phyloP scores from a whole-genome alignment of 2,329 filamentous ascomycete genomes.

The Pseudogymnoascus sp. region DNA sequence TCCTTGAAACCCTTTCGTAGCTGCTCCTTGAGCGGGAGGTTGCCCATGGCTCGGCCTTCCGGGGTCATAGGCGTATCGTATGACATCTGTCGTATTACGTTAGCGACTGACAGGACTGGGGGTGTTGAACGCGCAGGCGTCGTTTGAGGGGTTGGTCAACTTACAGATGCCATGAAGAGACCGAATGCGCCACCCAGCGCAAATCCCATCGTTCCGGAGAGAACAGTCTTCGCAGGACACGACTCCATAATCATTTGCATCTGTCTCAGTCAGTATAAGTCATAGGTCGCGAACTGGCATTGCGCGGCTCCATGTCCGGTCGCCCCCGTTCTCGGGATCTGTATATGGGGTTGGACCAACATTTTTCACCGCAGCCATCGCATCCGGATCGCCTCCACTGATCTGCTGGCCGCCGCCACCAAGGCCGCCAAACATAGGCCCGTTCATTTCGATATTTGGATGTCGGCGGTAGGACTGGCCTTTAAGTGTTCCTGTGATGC shows the following conservation, averaged over 20 bases:
- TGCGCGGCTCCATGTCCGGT: background rate
- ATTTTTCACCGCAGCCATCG: conserved; percentile 25
- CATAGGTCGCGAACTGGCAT: background rate
- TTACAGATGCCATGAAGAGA: conserved; percentile 93
- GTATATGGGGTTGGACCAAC: conserved; percentile 18
- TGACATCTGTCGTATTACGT: conserved; percentile 61
- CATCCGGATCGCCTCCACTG: conserved; percentile 20
- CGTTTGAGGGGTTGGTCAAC: conserved; percentile 28
- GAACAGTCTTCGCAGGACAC: conserved; percentile 77
- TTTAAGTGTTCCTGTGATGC: background rate
- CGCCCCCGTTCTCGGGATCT: background rate
- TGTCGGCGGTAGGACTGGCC: background rate
- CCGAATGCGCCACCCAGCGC: conserved; percentile 90
- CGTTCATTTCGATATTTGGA: conserved; percentile 19
- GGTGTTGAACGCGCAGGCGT: background rate
- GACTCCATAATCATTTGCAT: conserved; percentile 64
- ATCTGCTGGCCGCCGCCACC: conserved; percentile 13
- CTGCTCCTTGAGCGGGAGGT: conserved; percentile 78
- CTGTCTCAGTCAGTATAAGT: conserved; percentile 16
- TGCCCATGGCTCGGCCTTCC: conserved; percentile 37
- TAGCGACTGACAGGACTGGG: background rate
- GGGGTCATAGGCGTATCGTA: conserved; percentile 79
- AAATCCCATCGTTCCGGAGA: conserved; percentile 90
- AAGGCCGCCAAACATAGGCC: conserved; percentile 17
- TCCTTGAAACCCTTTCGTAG: conserved; percentile 82